phyloP scores from a whole-genome alignment of 805 yeast genomes.

The Kuraishia piskuri region DNA sequence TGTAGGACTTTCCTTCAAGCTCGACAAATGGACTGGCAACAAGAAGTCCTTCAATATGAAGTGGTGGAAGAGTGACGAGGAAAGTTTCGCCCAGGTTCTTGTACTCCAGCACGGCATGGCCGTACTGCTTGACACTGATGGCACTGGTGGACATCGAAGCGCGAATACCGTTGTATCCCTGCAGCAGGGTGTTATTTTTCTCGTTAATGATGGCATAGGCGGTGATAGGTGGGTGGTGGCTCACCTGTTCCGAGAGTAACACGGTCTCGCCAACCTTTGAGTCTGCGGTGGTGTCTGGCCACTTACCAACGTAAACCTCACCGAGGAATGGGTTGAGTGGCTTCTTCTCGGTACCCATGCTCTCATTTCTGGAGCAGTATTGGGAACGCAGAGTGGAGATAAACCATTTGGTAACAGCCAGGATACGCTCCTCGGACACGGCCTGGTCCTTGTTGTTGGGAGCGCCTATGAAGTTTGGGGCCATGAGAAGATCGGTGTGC shows the following conservation, averaged over 20 bases:
- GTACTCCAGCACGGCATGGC: conserved; percentile 74
- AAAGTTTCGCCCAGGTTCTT: conserved; percentile 58
- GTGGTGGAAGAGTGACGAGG: conserved; percentile 82
- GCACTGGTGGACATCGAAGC: conserved; percentile 74
- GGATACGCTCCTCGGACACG: conserved; percentile 54
- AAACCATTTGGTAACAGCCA: conserved; percentile 87
- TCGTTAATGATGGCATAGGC: conserved; percentile 79
- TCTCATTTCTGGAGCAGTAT: conserved; percentile 86
- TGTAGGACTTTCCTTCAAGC: conserved; percentile 79
- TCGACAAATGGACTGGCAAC: conserved; percentile 93
- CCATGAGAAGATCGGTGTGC: conserved; percentile 75
- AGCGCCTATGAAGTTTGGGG: conserved; percentile 44
- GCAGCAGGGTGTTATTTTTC: conserved; percentile 55
- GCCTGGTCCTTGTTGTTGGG: conserved; percentile 34
- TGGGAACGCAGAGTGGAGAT: conserved; percentile 87
- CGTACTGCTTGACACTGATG: conserved; percentile 82
- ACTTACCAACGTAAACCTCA: conserved; percentile 85
- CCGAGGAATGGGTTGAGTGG: conserved; percentile 96
- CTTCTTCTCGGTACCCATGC: conserved; percentile 92
- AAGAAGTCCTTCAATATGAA: conserved; percentile 89
- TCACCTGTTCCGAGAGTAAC: conserved; percentile 83
- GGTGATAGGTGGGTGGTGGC: conserved; percentile 98
- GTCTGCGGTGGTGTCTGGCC: conserved; percentile 49
- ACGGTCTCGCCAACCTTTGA: conserved; percentile 64
- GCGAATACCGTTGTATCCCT: conserved; percentile 87